Percentiles rank a stretch among this genome's conserved stretches.
These are phyloP conservation scores for Cardamine chenopodiifolia DNA, from an alignment of 345 rosid species.

Conservation along the genomic window DNA sequence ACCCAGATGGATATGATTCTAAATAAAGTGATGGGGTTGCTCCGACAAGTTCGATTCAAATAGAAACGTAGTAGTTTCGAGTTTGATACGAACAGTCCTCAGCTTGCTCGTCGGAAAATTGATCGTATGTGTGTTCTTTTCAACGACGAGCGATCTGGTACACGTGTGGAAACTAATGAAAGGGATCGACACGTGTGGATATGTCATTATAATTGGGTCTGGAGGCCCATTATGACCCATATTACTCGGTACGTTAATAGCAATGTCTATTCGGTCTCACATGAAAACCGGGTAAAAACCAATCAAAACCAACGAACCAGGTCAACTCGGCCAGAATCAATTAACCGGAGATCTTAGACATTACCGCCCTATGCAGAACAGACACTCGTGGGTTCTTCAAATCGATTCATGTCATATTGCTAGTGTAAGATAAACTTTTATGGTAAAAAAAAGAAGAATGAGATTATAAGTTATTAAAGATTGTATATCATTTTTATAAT, in stretches of 20 bases:
- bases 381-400: too few species aligned
- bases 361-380: not conserved
- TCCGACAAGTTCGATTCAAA: slow-evolving; percentile 8
- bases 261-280: not conserved
- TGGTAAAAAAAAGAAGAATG: not conserved
- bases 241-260: not conserved
- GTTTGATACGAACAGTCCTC: not conserved
- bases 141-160: slow-evolving; percentile 1
- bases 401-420: too few species aligned
- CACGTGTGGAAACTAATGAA: slow-evolving; percentile 20
- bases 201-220: slow-evolving; percentile 2
- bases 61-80: slow-evolving; percentile 1
- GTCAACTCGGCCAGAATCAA: not conserved
- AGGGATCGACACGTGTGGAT: slow-evolving; percentile 23
- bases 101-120: slow-evolving; percentile 14
- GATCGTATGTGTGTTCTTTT: slow-evolving; percentile 24
- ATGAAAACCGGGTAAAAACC: not conserved
- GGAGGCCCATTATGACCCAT: slow-evolving; percentile 20
- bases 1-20: slow-evolving; percentile 3
- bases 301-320: not conserved
- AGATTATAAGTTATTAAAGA: too few species aligned
- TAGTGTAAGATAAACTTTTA: too few species aligned
- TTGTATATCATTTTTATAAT: too few species aligned
- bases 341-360: not conserved
- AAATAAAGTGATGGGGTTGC: not conserved